Evolutionary conservation across 495 filamentous ascomycete species (phyloP), one percentile per base, ranked within the genome.

Genomic region (Neurospora africana): DNA sequence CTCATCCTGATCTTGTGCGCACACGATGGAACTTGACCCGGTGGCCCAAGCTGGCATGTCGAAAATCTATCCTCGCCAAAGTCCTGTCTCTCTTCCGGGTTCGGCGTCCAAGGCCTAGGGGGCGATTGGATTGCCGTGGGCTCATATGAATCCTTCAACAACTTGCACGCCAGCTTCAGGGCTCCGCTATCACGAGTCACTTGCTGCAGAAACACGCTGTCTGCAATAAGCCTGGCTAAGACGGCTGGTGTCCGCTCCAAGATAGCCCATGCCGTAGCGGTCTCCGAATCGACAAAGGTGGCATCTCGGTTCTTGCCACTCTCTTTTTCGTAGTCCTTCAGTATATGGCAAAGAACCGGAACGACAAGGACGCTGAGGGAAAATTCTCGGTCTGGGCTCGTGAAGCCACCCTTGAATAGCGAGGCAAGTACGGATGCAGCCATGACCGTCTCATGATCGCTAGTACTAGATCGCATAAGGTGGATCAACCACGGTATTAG

Each of bases 401-500:
- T 86, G 70, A 93, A 84, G 2, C 89, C 88, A 36, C 90, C 84
- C 70, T 91, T 89, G 78, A 90, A 93, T 8, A 96, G 82, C n/a
- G 88, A 89, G 3, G 91, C 89, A 43, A 97, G 84, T 3, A 97
- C 83, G 53, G 89, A 90, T 21, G 91, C 88, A n/a, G 96, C 92
- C 86, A 91, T 90, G 69, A 97, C 80, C 35, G 92, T 87, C 38
- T 88, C 86, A 75, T 90, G 83, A 9, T 89, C 90, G 61, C 81
- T 81, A 68, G 88, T 86, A 33, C 53, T 19, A 15, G 87, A 87
- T 74, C 93, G 86, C 35, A 91, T 85, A 17, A 93, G 78, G 70
- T 88, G 84, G 36, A 98, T 86, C 15, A 99, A 88, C 92, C 93
- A 98, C 13, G 90, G 89, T 47, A 97, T 86, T 13, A 98, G 80